phyloP scores from a whole-genome alignment of 345 rosid genomes.

The Camelina laxa region DNA sequence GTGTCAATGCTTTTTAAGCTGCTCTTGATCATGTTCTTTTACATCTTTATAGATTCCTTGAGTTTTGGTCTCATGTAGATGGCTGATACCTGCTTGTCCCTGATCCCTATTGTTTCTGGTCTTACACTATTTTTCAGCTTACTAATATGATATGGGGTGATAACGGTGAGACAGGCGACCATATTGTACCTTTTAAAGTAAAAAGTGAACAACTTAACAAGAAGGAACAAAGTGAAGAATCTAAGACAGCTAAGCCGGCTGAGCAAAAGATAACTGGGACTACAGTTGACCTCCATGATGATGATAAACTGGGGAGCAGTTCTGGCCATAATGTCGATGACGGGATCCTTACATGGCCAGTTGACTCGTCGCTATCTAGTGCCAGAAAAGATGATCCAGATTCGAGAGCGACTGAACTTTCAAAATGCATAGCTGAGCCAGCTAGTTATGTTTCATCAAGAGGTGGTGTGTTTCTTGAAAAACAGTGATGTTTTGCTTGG shows the following conservation, averaged over 20 bases:
- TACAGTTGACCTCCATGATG: conserved; percentile 49
- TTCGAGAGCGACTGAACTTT: conserved; percentile 55
- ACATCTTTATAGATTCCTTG: background rate
- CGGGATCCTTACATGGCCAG: conserved; percentile 61
- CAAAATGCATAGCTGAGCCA: conserved; percentile 54
- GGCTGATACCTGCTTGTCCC: conserved; percentile 13
- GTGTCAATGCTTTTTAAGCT: background rate
- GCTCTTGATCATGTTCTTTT: conserved; percentile 2
- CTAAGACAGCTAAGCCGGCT: conserved; percentile 45
- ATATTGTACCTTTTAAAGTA: conserved; percentile 73
- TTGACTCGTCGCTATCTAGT: conserved; percentile 51
- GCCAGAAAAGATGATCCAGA: conserved; percentile 54
- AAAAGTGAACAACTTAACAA: conserved; percentile 52
- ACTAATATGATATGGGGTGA: conserved; percentile 89
- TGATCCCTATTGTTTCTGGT: conserved; percentile 24
- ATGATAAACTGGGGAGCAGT: conserved; percentile 50
- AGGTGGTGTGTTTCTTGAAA: conserved; percentile 57
- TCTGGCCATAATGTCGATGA: conserved; percentile 49
- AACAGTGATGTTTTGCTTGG: conserved; percentile 31
- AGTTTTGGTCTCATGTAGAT: conserved; percentile 20
- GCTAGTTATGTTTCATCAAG: conserved; percentile 49
- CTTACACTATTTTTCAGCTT: conserved; percentile 56
- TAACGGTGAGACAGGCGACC: conserved; percentile 70
- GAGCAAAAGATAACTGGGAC: conserved; percentile 51
- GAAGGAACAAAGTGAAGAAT: conserved; percentile 59